Conservation (phyloP, 2,329 filamentous ascomycete genomes). For the Blastomyces percursus region DNA sequence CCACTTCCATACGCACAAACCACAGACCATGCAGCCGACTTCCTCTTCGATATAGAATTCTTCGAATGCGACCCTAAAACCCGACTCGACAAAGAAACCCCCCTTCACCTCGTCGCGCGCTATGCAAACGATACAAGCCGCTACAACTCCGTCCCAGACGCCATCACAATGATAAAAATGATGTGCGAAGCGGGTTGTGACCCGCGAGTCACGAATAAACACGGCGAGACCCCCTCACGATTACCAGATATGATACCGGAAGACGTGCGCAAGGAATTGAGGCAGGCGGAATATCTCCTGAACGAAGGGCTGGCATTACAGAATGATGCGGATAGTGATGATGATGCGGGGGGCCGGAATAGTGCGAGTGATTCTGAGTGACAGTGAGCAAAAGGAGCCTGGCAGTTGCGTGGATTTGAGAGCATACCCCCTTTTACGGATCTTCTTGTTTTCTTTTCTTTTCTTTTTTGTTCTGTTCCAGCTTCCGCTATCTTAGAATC, state of each 20-base stretch:
- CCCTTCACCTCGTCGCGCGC: constrained; percentile 36
- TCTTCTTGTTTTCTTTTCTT: neutral
- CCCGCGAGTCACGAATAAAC: constrained; percentile 38
- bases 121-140: constrained; percentile 35
- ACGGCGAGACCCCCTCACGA: constrained; percentile 36
- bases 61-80: constrained; percentile 41
- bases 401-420: neutral
- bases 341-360: constrained; percentile 14
- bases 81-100: constrained; percentile 37
- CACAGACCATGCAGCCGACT: constrained; percentile 38
- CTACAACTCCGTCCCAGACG: constrained; percentile 27
- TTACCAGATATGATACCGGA: constrained; percentile 34
- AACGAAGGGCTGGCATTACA: constrained; percentile 34
- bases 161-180: constrained; percentile 39
- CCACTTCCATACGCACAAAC: neutral
- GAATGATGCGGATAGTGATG: constrained; percentile 25
- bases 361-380: constrained; percentile 26
- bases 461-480: neutral
- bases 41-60: constrained; percentile 37
- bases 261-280: constrained; percentile 32
- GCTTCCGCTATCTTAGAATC: neutral
- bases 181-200: constrained; percentile 41
- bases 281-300: constrained; percentile 38
- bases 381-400: neutral
- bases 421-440: neutral